Evolutionary conservation across 139 green algal species (phyloP).

Genomic region (Chlamydomonas sphaeroides): DNA sequence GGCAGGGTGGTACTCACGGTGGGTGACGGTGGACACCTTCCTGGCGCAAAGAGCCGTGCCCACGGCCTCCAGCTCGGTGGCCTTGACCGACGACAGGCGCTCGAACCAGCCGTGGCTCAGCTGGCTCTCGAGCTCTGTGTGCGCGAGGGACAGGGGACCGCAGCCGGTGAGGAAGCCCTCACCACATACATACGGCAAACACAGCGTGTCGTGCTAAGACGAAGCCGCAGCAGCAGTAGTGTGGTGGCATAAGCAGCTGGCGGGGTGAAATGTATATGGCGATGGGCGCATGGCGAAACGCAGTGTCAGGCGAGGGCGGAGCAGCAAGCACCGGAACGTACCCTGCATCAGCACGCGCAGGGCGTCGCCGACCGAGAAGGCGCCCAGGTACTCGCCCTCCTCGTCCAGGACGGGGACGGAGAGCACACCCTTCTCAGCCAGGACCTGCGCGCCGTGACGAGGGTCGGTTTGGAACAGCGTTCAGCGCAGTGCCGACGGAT

Average conservation of each 20-base stretch:
- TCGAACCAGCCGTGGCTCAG: slow-evolving; percentile 39
- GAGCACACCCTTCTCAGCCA: slow-evolving; percentile 42
- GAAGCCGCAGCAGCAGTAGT: too few relatives aligned
- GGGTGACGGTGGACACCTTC: slow-evolving; percentile 34
- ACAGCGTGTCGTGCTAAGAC: too few relatives aligned
- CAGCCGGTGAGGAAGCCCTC: too few relatives aligned
- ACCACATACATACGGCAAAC: too few relatives aligned
- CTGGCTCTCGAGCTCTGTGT: slow-evolving; percentile 30
- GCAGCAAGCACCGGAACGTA: too few relatives aligned
- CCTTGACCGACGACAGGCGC: slow-evolving; percentile 12
- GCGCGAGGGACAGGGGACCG: neutral
- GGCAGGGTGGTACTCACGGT: too few relatives aligned
- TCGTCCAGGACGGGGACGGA: slow-evolving; percentile 48
- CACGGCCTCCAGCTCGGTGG: slow-evolving; percentile 25
- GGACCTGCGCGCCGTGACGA: neutral
- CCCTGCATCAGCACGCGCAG: slow-evolving; percentile 33
- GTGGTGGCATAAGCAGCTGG: too few relatives aligned
- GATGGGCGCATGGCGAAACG: too few relatives aligned
- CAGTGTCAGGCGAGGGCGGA: too few relatives aligned
- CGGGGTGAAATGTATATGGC: too few relatives aligned
- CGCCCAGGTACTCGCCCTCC: slow-evolving; percentile 45
- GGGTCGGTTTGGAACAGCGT: too few relatives aligned
- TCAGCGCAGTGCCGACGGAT: too few relatives aligned
- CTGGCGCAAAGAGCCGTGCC: slow-evolving; percentile 11
- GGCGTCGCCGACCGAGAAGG: slow-evolving; percentile 40